These are phyloP conservation scores for Hemerocallis citrina DNA, from an alignment of 106 monocot genomes.

Conservation along the genomic window DNA sequence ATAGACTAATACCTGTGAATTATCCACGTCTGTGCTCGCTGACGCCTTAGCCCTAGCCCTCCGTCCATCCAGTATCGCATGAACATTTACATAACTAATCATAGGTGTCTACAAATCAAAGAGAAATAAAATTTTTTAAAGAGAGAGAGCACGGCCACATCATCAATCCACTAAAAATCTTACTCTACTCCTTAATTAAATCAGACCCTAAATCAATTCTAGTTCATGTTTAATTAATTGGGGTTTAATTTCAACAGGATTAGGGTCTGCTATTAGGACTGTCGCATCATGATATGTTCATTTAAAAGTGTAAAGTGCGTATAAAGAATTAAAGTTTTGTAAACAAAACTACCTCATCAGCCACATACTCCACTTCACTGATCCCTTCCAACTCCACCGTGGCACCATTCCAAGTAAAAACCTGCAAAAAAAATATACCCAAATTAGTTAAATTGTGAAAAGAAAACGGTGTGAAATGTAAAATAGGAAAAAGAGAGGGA, in stretches of 20 bases:
- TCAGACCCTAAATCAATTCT: too few species aligned
- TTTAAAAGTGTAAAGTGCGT: too few species aligned
- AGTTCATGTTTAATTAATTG: too few species aligned
- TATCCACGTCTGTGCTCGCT: conserved; percentile 25
- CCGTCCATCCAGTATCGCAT: conserved; percentile 80
- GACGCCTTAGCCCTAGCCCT: conserved; percentile 54
- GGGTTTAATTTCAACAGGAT: too few species aligned
- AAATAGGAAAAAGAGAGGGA: neutral
- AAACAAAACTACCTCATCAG: conserved; percentile 66
- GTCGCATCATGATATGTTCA: too few species aligned
- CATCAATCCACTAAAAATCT: too few species aligned
- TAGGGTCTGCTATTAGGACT: too few species aligned
- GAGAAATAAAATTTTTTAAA: too few species aligned
- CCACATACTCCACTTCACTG: conserved; percentile 85
- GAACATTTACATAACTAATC: conserved; percentile 97
- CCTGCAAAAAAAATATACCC: conserved; percentile 23
- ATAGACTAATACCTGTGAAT: conserved; percentile 54
- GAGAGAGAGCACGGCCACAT: too few species aligned
- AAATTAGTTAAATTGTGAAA: neutral
- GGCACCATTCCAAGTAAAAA: conserved; percentile 90
- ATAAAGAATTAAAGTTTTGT: neutral
- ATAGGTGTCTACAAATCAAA: conserved; percentile 83
- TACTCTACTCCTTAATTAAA: too few species aligned
- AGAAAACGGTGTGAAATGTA: neutral
- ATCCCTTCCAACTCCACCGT: conserved; percentile 73